Evolutionary conservation across 192 early-diverging fungal genomes (phyloP), one percentile per base, ranked within the genome.

Genomic region (Podila horticola): DNA sequence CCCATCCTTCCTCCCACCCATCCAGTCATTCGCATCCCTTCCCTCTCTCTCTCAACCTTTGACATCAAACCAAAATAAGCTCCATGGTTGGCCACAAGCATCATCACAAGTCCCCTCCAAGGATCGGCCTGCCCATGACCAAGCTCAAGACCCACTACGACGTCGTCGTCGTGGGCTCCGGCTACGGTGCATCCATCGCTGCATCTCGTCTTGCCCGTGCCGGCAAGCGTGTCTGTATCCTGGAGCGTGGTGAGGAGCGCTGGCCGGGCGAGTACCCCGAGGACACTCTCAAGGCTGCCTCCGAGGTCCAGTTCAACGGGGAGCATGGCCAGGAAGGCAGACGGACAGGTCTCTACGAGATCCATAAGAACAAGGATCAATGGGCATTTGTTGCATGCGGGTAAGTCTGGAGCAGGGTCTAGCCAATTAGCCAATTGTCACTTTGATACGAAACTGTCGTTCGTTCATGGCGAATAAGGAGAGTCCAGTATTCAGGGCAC

Each of bases 221-320:
- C 29, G 83, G 83, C 11, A 81, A 84, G 67, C 66, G 74, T 15
- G 85, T 86, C 19, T 77, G 76, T 24, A 69, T 86, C 20, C 75
- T 86, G 41, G 85, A 86, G 62, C 66, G 70, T 36, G 85, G 85
- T 4, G 63, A 84, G 60, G 85, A 86, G 72, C 76, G 77, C 26
- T 86, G 85, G 85, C 85, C 85, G 15, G 85, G 85, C 11, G 85
- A 86, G 48, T 86, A 70, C 62, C 85, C 85, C 31, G 62, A 75
- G 66, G 64, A 84, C 10, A 60, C 69, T 0, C 31, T 59, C n/a
- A 71, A 82, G 17, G 62, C 64, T n/a, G 51, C 79, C 4, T 70
- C 71, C 31, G 85, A 86, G 38, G 63, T 82, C 48, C 85, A 86
- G 61, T 74, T 70, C 64, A 70, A 70, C 41, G 67, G 67, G 15